Conservation (phyloP, 225 moss, liverwort and hornwort genomes). For the Polytrichum commune region DNA sequence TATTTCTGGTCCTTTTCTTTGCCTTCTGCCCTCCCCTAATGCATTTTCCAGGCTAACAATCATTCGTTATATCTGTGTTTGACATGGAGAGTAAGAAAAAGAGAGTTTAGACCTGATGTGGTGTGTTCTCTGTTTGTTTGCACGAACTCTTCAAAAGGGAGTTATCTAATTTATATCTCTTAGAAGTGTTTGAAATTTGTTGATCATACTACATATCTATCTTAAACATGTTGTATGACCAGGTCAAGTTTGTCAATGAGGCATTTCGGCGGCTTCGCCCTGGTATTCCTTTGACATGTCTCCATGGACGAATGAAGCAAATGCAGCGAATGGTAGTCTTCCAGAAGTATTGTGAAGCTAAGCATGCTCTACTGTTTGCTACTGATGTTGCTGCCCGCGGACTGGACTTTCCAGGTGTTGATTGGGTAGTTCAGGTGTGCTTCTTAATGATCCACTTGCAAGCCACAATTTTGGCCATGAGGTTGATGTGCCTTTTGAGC, state of each 20-base stretch:
- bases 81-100: constrained; percentile 4
- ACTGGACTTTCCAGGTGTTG: constrained; percentile 90
- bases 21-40: background rate
- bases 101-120: too few species aligned
- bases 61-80: constrained; percentile 10
- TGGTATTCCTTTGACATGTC: constrained; percentile 81
- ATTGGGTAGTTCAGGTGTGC: constrained; percentile 94
- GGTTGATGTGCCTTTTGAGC: background rate
- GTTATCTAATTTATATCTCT: too few species aligned
- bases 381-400: constrained; percentile 99
- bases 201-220: background rate
- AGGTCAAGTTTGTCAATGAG: constrained; percentile 94
- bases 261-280: constrained; percentile 81
- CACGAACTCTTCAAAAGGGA: too few species aligned
- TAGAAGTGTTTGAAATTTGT: too few species aligned
- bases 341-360: constrained; percentile 76
- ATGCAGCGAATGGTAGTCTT: constrained; percentile 76
- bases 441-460: background rate
- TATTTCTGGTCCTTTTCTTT: background rate
- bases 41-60: background rate
- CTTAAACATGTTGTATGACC: constrained; percentile 8
- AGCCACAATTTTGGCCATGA: background rate
- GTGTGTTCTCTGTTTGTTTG: too few species aligned
- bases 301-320: constrained; percentile 99
- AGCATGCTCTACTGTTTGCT: constrained; percentile 80